Percentiles rank a stretch among this genome's conserved stretches.
Conservation (phyloP, 495 filamentous ascomycete species). For the Halenospora varia region DNA sequence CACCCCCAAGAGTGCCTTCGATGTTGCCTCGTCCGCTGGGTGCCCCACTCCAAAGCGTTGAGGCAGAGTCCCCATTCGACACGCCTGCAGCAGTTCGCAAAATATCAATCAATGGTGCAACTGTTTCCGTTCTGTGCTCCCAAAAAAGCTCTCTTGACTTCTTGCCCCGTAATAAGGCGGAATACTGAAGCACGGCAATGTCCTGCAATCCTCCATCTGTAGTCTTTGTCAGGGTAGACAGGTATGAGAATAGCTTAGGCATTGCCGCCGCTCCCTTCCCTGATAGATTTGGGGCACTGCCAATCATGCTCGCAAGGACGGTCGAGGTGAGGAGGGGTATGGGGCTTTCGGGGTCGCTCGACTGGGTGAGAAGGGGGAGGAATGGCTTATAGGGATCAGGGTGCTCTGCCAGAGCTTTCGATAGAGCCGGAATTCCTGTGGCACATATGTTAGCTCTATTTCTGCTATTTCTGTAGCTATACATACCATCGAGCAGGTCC, state of each 20-base stretch:
- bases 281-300: constrained; percentile 56
- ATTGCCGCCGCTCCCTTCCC: constrained; percentile 61
- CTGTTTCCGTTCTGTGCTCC: constrained; percentile 77
- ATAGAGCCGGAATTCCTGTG: constrained; percentile 73
- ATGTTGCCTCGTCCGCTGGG: constrained; percentile 46
- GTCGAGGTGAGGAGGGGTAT: constrained; percentile 87
- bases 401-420: constrained; percentile 68
- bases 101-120: constrained; percentile 78
- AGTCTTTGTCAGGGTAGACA: constrained; percentile 75
- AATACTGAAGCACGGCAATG: constrained; percentile 90
- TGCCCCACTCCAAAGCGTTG: constrained; percentile 61
- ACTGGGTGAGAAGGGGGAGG: constrained; percentile 77
- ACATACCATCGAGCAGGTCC: constrained; percentile 80
- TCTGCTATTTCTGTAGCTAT: neutral
- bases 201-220: constrained; percentile 88
- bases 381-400: constrained; percentile 79
- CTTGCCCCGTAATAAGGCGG: constrained; percentile 72
- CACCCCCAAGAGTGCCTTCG: constrained; percentile 67
- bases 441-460: constrained; percentile 16
- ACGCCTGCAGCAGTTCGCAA: constrained; percentile 73
- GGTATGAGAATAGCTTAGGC: constrained; percentile 80
- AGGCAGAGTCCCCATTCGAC: constrained; percentile 62
- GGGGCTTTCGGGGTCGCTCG: constrained; percentile 75
- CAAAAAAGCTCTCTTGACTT: constrained; percentile 82
- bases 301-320: constrained; percentile 78